These are phyloP conservation scores for Novymonas esmeraldas DNA, from an alignment of 208 protist species.

Conservation along the genomic window DNA sequence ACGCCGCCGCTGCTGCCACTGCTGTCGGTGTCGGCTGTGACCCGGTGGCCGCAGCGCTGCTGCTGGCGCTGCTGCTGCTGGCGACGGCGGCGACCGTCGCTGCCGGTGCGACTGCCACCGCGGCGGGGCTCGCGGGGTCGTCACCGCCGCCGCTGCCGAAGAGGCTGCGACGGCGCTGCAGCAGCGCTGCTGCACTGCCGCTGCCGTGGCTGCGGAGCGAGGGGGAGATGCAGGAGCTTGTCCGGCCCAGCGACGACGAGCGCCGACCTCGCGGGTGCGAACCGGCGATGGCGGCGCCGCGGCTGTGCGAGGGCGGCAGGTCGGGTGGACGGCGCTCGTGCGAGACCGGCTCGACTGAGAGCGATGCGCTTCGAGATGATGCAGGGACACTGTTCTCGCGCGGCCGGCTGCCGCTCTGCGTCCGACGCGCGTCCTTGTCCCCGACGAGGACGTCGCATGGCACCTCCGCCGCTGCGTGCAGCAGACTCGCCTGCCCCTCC, in stretches of 20 bases:
- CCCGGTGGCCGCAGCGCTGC: too few species aligned
- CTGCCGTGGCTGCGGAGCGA: constrained; percentile 39
- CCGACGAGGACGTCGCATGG: constrained; percentile 34
- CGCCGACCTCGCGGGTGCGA: not conserved
- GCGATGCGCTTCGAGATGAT: not conserved
- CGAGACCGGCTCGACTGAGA: not conserved
- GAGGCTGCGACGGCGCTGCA: constrained; percentile 54
- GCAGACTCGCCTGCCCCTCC: constrained; percentile 23
- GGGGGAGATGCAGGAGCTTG: constrained; percentile 20
- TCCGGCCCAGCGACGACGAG: constrained; percentile 25
- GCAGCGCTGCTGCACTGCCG: constrained; percentile 55
- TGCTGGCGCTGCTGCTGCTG: not conserved
- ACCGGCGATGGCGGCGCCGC: not conserved
- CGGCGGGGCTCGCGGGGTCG: not conserved
- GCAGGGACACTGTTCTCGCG: constrained; percentile 10
- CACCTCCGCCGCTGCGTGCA: constrained; percentile 23
- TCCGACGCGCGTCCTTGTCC: constrained; percentile 4
- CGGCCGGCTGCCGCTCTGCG: constrained; percentile 4
- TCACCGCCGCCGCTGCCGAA: constrained; percentile 27
- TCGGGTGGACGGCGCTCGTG: not conserved
- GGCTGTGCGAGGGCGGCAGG: not conserved
- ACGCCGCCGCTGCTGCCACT: not conserved
- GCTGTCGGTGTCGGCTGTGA: too few species aligned
- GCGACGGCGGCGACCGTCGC: too few species aligned
- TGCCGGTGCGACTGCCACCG: too few species aligned